Evolutionary conservation across 257 asterid species (phyloP).

Genomic region (Plantago major): DNA sequence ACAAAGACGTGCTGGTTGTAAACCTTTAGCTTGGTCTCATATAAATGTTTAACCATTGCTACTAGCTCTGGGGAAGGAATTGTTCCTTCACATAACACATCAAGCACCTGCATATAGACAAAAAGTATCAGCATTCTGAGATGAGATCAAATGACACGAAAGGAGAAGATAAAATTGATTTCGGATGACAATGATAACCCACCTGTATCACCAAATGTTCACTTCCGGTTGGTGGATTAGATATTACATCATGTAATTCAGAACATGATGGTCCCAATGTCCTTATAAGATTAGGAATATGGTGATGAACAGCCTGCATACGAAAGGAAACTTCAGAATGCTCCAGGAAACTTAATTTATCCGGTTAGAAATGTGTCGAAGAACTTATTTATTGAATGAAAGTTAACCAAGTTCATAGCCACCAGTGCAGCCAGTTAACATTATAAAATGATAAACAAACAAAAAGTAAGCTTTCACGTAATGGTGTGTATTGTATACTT

Average conservation of each 20-base stretch:
- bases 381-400: slow-evolving; percentile 10
- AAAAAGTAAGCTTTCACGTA: no score
- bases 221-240: slow-evolving; percentile 93
- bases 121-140: slow-evolving; percentile 23
- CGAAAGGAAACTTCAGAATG: slow-evolving; percentile 13
- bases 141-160: slow-evolving; percentile 23
- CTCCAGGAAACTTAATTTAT: slow-evolving; percentile 7
- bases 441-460: no score
- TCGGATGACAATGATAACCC: slow-evolving; percentile 18
- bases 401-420: slow-evolving; percentile 12
- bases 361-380: slow-evolving; percentile 10
- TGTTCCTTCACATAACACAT: slow-evolving; percentile 73
- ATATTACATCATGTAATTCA: slow-evolving; percentile 70
- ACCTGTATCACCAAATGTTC: slow-evolving; percentile 84
- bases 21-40: slow-evolving; percentile 88
- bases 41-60: slow-evolving; percentile 69
- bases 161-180: slow-evolving; percentile 9
- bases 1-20: slow-evolving; percentile 9
- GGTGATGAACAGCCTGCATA: slow-evolving; percentile 90
- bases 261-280: slow-evolving; percentile 63
- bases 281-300: slow-evolving; percentile 70
- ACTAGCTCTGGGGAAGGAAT: slow-evolving; percentile 76
- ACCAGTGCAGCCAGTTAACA: background rate
- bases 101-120: slow-evolving; percentile 56
- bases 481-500: no score